phyloP scores from a whole-genome alignment of 108 stramenopile genomes.

The Cylindrotheca closterium region DNA sequence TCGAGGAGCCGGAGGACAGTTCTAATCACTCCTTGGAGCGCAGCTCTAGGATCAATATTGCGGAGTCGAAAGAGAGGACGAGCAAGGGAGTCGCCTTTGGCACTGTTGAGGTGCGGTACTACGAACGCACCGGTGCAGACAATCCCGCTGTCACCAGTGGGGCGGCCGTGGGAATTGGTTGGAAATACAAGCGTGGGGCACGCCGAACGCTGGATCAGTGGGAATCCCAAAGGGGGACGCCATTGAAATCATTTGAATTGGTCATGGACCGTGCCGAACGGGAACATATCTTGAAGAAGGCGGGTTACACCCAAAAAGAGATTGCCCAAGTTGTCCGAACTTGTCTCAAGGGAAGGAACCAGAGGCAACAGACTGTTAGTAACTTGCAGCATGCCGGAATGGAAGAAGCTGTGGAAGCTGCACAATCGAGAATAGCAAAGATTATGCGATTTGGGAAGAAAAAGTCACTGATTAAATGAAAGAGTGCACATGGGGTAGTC shows the following conservation, averaged over 20 bases:
- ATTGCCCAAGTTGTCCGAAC: constrained; percentile 19
- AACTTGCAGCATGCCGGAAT: constrained; percentile 7
- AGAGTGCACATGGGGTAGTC: no score
- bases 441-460: constrained; percentile 41
- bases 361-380: constrained; percentile 19
- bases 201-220: constrained; percentile 11
- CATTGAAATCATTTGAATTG: constrained; percentile 10
- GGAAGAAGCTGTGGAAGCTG: constrained; percentile 36
- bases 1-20: not conserved
- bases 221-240: constrained; percentile 17
- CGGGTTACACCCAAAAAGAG: constrained; percentile 18
- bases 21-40: not conserved
- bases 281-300: constrained; percentile 22
- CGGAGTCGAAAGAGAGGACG: not conserved
- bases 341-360: constrained; percentile 20
- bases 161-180: constrained; percentile 20
- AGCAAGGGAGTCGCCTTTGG: constrained; percentile 27
- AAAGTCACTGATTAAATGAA: not conserved
- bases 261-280: constrained; percentile 21
- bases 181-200: constrained; percentile 22
- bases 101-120: constrained; percentile 42
- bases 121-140: constrained; percentile 45
- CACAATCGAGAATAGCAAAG: constrained; percentile 62
- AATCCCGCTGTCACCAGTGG: constrained; percentile 45
- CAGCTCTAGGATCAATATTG: not conserved